phyloP scores from a whole-genome alignment of 495 filamentous ascomycete species.

The Neurospora sp. region DNA sequence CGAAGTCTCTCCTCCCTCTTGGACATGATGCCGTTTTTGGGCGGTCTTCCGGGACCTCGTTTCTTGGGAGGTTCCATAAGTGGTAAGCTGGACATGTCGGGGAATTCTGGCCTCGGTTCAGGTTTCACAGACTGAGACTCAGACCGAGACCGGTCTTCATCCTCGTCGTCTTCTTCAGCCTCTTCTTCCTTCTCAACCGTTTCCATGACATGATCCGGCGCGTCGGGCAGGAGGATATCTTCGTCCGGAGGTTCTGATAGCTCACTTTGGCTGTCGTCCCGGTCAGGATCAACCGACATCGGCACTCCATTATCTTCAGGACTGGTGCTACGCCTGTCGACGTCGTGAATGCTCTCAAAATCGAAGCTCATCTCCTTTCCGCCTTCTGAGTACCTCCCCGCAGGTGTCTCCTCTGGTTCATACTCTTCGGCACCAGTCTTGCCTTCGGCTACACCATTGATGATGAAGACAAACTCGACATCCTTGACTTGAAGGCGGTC shows the following conservation, averaged over 20 bases:
- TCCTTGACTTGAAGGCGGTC: constrained; percentile 71
- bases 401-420: constrained; percentile 24
- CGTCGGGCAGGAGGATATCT: constrained; percentile 21
- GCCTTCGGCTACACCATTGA: constrained; percentile 61
- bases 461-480: constrained; percentile 59
- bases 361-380: constrained; percentile 54
- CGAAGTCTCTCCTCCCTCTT: constrained; percentile 65
- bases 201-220: constrained; percentile 24
- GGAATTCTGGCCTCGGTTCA: constrained; percentile 23
- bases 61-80: constrained; percentile 44
- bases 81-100: constrained; percentile 11
- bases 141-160: constrained; percentile 9
- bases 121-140: constrained; percentile 14
- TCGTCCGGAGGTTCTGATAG: constrained; percentile 20
- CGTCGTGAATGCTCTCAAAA: constrained; percentile 50
- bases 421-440: constrained; percentile 54
- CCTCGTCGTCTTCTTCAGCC: constrained; percentile 29
- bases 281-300: neutral
- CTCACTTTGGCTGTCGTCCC: constrained; percentile 18
- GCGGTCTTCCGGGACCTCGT: constrained; percentile 76
- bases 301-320: constrained; percentile 29
- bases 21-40: constrained; percentile 88
- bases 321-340: constrained; percentile 42
- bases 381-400: constrained; percentile 37
- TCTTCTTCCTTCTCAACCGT: constrained; percentile 21